Conservation (phyloP, 768 basidiomycete genomes). For the Kwoniella bestiolae region DNA sequence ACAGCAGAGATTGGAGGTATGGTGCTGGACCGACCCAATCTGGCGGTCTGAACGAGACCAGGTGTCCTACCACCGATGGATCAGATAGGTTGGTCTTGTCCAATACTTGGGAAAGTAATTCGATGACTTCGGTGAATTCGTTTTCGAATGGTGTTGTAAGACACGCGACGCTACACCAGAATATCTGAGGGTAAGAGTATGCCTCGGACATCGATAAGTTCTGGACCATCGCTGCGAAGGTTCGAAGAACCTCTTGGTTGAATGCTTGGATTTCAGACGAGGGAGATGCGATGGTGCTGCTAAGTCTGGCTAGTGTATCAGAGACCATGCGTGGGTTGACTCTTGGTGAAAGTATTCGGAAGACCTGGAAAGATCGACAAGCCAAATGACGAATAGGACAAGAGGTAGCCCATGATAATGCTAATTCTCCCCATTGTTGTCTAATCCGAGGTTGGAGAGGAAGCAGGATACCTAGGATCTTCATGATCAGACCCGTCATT, state of each 20-base stretch:
- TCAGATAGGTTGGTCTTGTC: conserved; percentile 74
- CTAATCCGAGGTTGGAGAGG: conserved; percentile 72
- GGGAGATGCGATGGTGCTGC: conserved; percentile 77
- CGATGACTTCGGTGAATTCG: conserved; percentile 73
- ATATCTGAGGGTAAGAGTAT: conserved; percentile 72
- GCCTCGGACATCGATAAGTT: conserved; percentile 66
- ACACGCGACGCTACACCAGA: conserved; percentile 82
- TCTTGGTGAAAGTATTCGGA: conserved; percentile 75
- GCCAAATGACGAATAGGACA: conserved; percentile 85
- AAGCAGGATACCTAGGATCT: conserved; percentile 69
- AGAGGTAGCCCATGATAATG: conserved; percentile 80
- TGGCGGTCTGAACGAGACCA: conserved; percentile 69
- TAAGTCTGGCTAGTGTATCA: conserved; percentile 77
- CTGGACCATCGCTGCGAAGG: conserved; percentile 64
- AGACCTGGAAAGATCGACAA: conserved; percentile 87
- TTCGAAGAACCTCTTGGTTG: conserved; percentile 78
- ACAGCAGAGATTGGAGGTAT: conserved; percentile 70
- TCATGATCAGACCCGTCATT: conserved; percentile 64
- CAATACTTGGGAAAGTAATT: conserved; percentile 69
- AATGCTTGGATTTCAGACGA: conserved; percentile 80
- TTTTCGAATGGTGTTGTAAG: conserved; percentile 79
- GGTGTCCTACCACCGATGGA: conserved; percentile 67
- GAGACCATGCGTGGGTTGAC: conserved; percentile 75
- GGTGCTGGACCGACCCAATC: conserved; percentile 70
- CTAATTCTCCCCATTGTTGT: conserved; percentile 77